Evolutionary conservation across 2,329 filamentous ascomycete species (phyloP), one percentile per base, ranked within the genome.

Genomic region (Hymenoscyphus salicellus): DNA sequence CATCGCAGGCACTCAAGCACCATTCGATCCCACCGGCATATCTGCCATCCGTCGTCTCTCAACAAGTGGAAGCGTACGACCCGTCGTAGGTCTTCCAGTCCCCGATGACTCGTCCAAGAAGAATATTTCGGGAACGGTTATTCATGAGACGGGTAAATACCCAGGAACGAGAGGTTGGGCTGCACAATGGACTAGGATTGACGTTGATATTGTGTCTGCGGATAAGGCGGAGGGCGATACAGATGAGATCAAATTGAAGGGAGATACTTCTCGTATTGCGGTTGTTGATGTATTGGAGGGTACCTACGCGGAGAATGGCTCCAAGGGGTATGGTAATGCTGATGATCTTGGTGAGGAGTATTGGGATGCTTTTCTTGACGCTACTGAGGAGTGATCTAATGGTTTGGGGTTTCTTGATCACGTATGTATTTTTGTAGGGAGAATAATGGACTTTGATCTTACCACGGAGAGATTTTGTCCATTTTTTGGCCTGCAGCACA

Each of bases 81-180:
- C 70, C 2, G 62, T 62, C 1, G 60, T 72, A 38, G 69, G 69
- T 1, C 67, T 67, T 14, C 28, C 62, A 3, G 68, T 28, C 14
- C 62, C 63, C 10, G 55, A 64, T 14, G 57, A 66, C 0, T 17
- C 20, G 49, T 49, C 41, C 11, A 28, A 23, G 30, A 67, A 67
- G 32, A 30, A 66, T 32, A 61, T 72, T 30, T 26, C 56, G 1
- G 69, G 70, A 5, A 60, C 62, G 3, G 61, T 65, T 1, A 68
- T 72, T 26, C 67, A 68, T 20, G 70, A 72, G 67, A 72, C 70
- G 3, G 70, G 70, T 1, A 72, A 70, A 33, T 72, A 66, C 65
- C 70, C 70, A 2, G 70, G 70, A 1, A 66, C 64, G 11, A 65
- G 69, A 23, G 69, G 63, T 11, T 72, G 70, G 70, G 70, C 70